Evolutionary conservation across 768 basidiomycete genomes (phyloP), one percentile per base, ranked within the genome.

Genomic region (Serpula lacrymans): DNA sequence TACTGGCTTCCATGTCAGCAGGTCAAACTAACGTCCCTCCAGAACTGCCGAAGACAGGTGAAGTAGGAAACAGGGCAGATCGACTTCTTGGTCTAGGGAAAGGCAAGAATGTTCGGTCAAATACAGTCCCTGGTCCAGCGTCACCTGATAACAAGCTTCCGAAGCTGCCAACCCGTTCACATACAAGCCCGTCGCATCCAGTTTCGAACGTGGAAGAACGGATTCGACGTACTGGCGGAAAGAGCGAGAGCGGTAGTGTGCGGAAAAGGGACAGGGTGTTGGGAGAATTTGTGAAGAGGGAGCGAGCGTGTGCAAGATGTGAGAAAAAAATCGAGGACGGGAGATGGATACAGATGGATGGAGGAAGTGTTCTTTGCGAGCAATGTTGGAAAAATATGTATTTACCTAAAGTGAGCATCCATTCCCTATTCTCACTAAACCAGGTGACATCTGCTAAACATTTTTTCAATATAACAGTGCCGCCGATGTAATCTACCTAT

Each of bases 331-430:
- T 95, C 41, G 82, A 84, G 26, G 85, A 91, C 57, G 84, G 85
- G 48, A 69, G 86, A 50, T 94, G 83, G 90, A 84, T 89, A 45
- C 74, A 71, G 55, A 82, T 80, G 63, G 90, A 84, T 58, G 75
- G 70, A n/a, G 83, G 77, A 42, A 77, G 65, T 27, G 80, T 91
- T 26, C 64, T 96, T 51, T 96, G 94, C 60, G 94, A 93, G 56
- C 65, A 63, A 52, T 94, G 93, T 60, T 96, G 93, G 93, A 96
- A 95, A 72, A 82, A 87, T 54, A 86, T 94, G 83, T 96, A 95
- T 68, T 64, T 96, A 47, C 93, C 93, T 46, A 92, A 91, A 71
- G 89, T 87, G 47, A 29, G 77, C 60, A 26, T 38, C 23, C 13
- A n/a, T 26, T 37, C 20, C 32, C 14, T 20, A 41, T 26, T 22